A percentile compares a stretch with the other conserved stretches of the same genome.
Conservation (phyloP, 1,139 yeast species). For the Scheffersomyces lignicola region DNA sequence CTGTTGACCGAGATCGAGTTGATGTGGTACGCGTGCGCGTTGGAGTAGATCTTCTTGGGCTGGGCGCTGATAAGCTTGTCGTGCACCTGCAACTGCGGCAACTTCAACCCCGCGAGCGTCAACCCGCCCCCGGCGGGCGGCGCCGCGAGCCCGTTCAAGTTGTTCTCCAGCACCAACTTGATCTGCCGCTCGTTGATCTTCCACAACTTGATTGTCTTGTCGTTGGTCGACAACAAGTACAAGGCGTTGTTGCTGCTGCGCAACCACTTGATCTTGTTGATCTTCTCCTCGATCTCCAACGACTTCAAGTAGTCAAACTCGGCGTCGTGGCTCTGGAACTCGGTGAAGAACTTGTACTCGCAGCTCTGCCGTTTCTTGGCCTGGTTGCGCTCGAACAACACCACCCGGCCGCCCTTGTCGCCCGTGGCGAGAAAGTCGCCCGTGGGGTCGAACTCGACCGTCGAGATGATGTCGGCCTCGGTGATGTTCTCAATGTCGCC, state of each 20-base stretch:
- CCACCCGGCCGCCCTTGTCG: conserved; percentile 98
- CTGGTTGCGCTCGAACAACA: conserved; percentile 87
- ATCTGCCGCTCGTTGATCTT: conserved; percentile 90
- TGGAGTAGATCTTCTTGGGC: conserved; percentile 87
- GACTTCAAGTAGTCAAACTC: conserved; percentile 97
- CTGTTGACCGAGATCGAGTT: conserved; percentile 93
- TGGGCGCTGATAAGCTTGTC: conserved; percentile 95
- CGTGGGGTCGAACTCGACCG: conserved; percentile 93
- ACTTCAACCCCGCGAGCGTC: conserved; percentile 48
- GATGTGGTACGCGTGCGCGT: conserved; percentile 98
- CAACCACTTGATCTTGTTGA: conserved; percentile 97
- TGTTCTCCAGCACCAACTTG: conserved; percentile 89
- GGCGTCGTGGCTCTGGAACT: conserved; percentile 97
- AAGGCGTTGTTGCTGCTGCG: conserved; percentile 85
- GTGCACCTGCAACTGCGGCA: conserved; percentile 88
- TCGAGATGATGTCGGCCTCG: conserved; percentile 95
- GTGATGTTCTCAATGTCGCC: conserved; percentile 95
- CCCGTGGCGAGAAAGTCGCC: conserved; percentile 98
- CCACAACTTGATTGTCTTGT: conserved; percentile 97
- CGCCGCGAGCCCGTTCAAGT: conserved; percentile 51
- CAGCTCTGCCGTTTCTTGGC: conserved; percentile 66
- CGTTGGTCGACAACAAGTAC: conserved; percentile 87
- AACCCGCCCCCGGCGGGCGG: conserved; percentile 18
- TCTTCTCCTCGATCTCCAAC: conserved; percentile 95
- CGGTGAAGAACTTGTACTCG: conserved; percentile 94